phyloP scores from a whole-genome alignment of 108 stramenopile genomes.

The Seminavis robusta region DNA sequence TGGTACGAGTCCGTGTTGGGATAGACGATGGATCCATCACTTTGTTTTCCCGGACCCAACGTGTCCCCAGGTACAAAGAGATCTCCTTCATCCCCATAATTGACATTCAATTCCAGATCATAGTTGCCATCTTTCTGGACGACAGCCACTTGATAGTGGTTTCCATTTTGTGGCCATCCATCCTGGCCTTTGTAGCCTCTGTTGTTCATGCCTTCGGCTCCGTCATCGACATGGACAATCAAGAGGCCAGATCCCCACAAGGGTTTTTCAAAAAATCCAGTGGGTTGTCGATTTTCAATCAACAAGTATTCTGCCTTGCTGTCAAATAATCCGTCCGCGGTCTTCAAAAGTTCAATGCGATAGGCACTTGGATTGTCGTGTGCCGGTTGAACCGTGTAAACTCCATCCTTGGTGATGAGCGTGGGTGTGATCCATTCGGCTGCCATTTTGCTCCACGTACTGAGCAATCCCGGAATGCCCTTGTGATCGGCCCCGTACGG shows the following conservation, averaged over 20 bases:
- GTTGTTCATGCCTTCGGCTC: conserved; percentile 2
- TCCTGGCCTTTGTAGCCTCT: conserved; percentile 40
- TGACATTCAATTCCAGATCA: conserved; percentile 48
- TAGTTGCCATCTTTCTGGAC: conserved; percentile 70
- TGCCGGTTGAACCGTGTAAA: conserved; percentile 9
- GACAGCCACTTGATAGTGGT: conserved; percentile 69
- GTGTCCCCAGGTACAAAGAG: conserved; percentile 17
- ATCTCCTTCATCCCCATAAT: conserved; percentile 19
- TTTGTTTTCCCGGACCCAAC: conserved; percentile 5
- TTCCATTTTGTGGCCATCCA: conserved; percentile 56
- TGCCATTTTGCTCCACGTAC: conserved; percentile 9
- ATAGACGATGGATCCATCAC: conserved; percentile 5
- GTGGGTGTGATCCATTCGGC: conserved; percentile 38
- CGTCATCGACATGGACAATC: conserved; percentile 55
- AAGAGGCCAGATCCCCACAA: conserved; percentile 50
- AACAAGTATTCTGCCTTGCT: conserved; percentile 50
- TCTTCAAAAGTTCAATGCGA: too few species aligned
- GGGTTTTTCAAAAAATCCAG: conserved; percentile 29
- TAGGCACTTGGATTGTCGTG: too few species aligned
- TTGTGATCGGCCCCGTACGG: conserved; percentile 6
- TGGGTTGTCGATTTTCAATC: conserved; percentile 60
- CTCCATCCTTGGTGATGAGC: conserved; percentile 16
- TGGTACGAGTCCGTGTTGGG: conserved; percentile 55
- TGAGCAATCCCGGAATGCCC: neutral
- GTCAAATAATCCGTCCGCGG: neutral